phyloP scores from a whole-genome alignment of 2,329 filamentous ascomycete genomes.

The Cladosporium sp. region DNA sequence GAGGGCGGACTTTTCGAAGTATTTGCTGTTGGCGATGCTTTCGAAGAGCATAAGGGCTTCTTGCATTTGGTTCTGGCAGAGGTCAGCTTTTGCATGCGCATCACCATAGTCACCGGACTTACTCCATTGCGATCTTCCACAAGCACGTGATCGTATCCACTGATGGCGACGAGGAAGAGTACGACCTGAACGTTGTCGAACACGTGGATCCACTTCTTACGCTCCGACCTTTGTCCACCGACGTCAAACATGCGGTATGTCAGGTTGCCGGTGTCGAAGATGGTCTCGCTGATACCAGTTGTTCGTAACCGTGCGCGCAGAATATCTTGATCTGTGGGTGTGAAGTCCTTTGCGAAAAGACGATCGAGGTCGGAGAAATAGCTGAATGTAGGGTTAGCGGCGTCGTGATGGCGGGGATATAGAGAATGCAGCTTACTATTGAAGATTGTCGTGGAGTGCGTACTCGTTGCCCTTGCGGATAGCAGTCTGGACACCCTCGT shows the following conservation, averaged over 20 bases:
- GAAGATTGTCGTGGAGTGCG: conserved; percentile 89
- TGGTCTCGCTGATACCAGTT: conserved; percentile 91
- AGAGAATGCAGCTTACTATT: conserved; percentile 64
- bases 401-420: neutral
- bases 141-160: conserved; percentile 92
- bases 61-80: conserved; percentile 50
- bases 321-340: conserved; percentile 92
- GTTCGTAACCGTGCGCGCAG: conserved; percentile 84
- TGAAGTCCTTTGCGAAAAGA: conserved; percentile 64
- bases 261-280: conserved; percentile 85
- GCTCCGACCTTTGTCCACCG: conserved; percentile 84
- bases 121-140: conserved; percentile 96
- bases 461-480: conserved; percentile 94
- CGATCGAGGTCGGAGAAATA: conserved; percentile 70
- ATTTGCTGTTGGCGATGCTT: conserved; percentile 50
- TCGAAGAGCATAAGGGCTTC: conserved; percentile 52
- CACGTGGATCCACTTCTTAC: conserved; percentile 97
- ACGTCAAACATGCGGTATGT: conserved; percentile 98
- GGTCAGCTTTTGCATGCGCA: neutral
- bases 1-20: conserved; percentile 49
- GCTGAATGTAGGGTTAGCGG: conserved; percentile 44
- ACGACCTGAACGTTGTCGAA: conserved; percentile 92
- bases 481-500: conserved; percentile 78
- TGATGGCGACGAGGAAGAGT: conserved; percentile 90
- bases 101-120: conserved; percentile 38